Evolutionary conservation across 805 yeast species (phyloP).

Genomic region (Pichia ethanolica): DNA sequence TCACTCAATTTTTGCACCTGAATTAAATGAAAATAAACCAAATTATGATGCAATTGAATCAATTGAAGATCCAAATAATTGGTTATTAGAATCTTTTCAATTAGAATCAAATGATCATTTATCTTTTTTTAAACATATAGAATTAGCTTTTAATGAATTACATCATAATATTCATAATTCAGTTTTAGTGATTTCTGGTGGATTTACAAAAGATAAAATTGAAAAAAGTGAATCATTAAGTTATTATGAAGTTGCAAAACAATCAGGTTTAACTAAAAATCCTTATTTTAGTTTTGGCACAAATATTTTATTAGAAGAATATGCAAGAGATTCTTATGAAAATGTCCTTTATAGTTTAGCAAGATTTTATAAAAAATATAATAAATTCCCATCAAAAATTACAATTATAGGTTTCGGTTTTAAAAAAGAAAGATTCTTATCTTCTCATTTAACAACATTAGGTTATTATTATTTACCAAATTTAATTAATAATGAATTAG

Average conservation of each 20-base stretch:
- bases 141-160: conserved; percentile 33
- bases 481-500: not conserved
- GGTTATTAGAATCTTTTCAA: conserved; percentile 67
- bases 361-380: conserved; percentile 40
- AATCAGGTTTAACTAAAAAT: conserved; percentile 1
- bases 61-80: conserved; percentile 46
- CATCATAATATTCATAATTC: conserved; percentile 16
- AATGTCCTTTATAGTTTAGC: conserved; percentile 58
- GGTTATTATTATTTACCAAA: conserved; percentile 20
- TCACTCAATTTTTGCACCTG: conserved; percentile 24
- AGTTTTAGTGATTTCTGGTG: conserved; percentile 39
- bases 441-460: conserved; percentile 48
- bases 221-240: conserved; percentile 51
- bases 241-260: conserved; percentile 39
- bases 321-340: conserved; percentile 74
- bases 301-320: conserved; percentile 51
- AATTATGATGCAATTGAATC: conserved; percentile 5
- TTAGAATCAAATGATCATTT: conserved; percentile 61
- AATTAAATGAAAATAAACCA: not conserved
- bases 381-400: conserved; percentile 42
- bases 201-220: conserved; percentile 54
- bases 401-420: conserved; percentile 71
- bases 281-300: conserved; percentile 3
- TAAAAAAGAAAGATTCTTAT: conserved; percentile 52
- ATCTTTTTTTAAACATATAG: conserved; percentile 56